Evolutionary conservation across 176 grass and related monocot genomes (phyloP).

Genomic region (Oropetium thomaeum): DNA sequence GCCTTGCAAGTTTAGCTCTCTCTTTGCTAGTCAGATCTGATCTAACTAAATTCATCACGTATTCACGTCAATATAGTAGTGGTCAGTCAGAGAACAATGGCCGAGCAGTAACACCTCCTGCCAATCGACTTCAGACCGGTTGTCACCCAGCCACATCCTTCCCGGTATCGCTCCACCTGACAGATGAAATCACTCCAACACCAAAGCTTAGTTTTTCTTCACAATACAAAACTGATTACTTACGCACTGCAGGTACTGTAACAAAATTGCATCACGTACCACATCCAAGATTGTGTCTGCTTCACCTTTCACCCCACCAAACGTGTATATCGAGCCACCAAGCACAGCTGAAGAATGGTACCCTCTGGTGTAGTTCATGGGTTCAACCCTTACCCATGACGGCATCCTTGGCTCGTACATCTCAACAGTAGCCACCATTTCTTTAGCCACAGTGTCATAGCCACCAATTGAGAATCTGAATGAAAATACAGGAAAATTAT

Average conservation of each 20-base stretch:
- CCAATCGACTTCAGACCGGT: slow-evolving; percentile 50
- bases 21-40: background rate
- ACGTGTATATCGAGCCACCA: slow-evolving; percentile 50
- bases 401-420: slow-evolving; percentile 64
- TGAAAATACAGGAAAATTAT: background rate
- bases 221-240: background rate
- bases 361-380: slow-evolving; percentile 67
- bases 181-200: slow-evolving; percentile 10
- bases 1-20: no score
- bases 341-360: slow-evolving; percentile 68
- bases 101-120: slow-evolving; percentile 59
- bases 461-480: slow-evolving; percentile 73
- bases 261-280: slow-evolving; percentile 37
- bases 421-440: slow-evolving; percentile 57
- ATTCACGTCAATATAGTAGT: background rate
- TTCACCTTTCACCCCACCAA: slow-evolving; percentile 57
- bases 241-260: background rate
- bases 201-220: background rate
- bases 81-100: slow-evolving; percentile 45
- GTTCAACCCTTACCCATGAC: slow-evolving; percentile 53
- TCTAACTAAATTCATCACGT: background rate
- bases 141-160: slow-evolving; percentile 55
- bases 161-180: slow-evolving; percentile 73
- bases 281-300: slow-evolving; percentile 62
- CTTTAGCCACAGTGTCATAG: slow-evolving; percentile 44